A percentile compares a stretch with the other conserved stretches of the same genome.
These are phyloP conservation scores for Nicotiana paniculata DNA, from an alignment of 257 asterid genomes.

Conservation along the genomic window DNA sequence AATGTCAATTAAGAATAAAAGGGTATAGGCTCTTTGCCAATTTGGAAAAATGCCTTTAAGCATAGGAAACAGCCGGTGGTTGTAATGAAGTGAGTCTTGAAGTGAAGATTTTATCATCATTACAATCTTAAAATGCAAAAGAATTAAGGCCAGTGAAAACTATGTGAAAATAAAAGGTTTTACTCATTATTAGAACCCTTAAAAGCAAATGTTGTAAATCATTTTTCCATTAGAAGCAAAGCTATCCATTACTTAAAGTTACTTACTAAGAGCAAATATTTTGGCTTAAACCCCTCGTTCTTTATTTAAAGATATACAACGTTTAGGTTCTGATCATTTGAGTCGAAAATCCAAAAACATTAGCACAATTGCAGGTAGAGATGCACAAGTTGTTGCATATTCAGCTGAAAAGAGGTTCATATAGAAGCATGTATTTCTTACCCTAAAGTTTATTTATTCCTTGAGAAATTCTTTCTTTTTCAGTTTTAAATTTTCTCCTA, in stretches of 20 bases:
- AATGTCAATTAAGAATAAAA: too few species aligned
- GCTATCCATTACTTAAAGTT: neutral
- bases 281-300: neutral
- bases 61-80: too few species aligned
- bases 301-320: neutral
- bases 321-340: neutral
- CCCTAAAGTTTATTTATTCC: neutral
- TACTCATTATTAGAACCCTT: slow-evolving; percentile 2
- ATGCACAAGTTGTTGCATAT: too few species aligned
- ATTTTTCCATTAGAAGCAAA: slow-evolving; percentile 1
- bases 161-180: neutral
- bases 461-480: neutral
- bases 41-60: too few species aligned
- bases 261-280: neutral
- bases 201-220: slow-evolving; percentile 1
- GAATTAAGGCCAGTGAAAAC: neutral
- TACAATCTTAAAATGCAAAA: neutral
- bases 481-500: too few species aligned
- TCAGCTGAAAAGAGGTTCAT: neutral
- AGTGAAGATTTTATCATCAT: neutral
- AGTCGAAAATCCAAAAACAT: neutral
- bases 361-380: too few species aligned
- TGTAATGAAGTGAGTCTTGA: neutral
- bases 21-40: too few species aligned
- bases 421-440: too few species aligned